Conservation (phyloP, 805 yeast genomes). For the Saccharomyces eubayanus region DNA sequence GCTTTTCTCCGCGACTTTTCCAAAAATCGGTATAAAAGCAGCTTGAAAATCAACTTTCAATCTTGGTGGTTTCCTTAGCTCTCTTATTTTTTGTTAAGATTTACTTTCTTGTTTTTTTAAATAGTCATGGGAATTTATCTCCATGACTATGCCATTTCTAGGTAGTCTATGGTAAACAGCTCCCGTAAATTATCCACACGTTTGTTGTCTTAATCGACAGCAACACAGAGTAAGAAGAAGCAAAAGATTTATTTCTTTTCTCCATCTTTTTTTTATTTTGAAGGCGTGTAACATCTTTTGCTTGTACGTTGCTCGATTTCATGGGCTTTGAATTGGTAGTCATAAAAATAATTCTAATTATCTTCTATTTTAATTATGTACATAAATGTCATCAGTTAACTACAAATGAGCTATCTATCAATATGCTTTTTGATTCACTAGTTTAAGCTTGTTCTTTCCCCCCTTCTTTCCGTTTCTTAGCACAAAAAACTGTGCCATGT, state of each 20-base stretch:
- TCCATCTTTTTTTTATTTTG: conserved; percentile 25
- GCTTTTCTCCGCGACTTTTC: not conserved
- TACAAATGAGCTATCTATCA: not conserved
- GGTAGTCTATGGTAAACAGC: conserved; percentile 47
- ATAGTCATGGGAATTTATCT: conserved; percentile 36
- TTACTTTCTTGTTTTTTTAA: not conserved
- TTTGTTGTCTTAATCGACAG: conserved; percentile 5
- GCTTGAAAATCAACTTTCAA: not conserved
- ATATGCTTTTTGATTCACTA: not conserved
- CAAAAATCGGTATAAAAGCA: not conserved
- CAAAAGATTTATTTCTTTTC: conserved; percentile 2
- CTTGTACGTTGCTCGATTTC: not conserved
- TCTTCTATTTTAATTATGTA: not conserved
- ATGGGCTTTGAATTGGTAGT: not conserved
- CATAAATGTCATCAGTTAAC: not conserved
- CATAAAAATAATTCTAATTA: not conserved
- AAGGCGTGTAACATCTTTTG: conserved; percentile 24
- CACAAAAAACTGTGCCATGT: not conserved
- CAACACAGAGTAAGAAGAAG: conserved; percentile 25
- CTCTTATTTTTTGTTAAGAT: not conserved
- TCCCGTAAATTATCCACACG: conserved; percentile 36
- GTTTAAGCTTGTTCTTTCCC: not conserved
- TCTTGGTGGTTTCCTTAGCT: not conserved
- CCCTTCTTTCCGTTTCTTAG: not conserved
- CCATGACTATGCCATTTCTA: conserved; percentile 36